Base-by-base conservation (phyloP, 371 early-diverging fungal genomes). In the Mortierella sp. region DNA sequence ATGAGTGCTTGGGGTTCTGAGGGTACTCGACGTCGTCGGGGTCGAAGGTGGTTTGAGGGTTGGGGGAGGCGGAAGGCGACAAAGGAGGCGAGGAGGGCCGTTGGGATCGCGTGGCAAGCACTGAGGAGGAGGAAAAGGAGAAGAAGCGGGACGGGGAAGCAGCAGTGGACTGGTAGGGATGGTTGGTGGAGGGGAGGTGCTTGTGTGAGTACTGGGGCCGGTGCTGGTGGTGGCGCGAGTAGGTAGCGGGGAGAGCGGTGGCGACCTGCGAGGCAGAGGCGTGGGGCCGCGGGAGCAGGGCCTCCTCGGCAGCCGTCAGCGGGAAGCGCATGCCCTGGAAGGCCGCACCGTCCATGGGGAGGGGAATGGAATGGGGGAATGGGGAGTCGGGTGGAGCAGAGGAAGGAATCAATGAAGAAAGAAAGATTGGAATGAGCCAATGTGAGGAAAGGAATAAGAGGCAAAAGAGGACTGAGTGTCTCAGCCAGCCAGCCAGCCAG, bases 261-360 rank as follows among this genome's bases (percentile, higher is more conserved):
- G 73, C 73, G 21, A 73, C 73, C 49, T 73, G 73, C 2, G 73
- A 73, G 14, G 73, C 73, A 0, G 67, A 73, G 31, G 67, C 62
- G 51, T 67, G 73, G 10, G 73, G 73, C 3, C 73, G 67, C 17
- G 73, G 73, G 39, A 73, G 46, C 25, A 58, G 63, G 49, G 67
- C 67, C 52, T 73, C 73, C 37, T 73, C 73, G 31, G 73, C 73
- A 13, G 73, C 67, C 40, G 73, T 73, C 29, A 73, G 73, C 58
- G 73, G 67, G 31, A 73, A 67, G 58, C 73, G 73, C 73, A 73
- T 73, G 59, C 73, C 73, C 51, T 73, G 73, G 56, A 73, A 73
- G 34, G 67, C 67, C 29, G 49, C 73, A 25, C 73, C 67, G 45
- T 73, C 73, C 73, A 73, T 73, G 57, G 31, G 22, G 60, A 52